Base-by-base conservation (phyloP, 139 green algal genomes). In the Microglena sp. region DNA sequence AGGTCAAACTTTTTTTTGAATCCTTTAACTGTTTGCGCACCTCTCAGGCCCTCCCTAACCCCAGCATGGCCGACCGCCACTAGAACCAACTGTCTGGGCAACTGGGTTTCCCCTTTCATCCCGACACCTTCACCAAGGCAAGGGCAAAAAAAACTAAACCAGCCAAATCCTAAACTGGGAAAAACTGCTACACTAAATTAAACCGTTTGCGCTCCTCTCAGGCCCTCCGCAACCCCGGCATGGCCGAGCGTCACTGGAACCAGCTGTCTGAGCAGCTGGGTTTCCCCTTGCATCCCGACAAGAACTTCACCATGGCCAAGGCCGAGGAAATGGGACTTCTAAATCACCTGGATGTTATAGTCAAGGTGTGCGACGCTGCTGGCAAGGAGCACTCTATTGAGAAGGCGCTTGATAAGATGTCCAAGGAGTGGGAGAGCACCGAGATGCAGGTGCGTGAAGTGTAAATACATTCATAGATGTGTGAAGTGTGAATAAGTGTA, bases 361-460 rank as follows among this genome's bases (percentile, higher is more conserved):
- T 69, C 55, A 81, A 80, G 60, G 70, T 90, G 6, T 71, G 72
- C 26, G 81, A 91, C 44, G 70, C 86, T 6, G 86, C 86, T 26
- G 78, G 75, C 54, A 92, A 92, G 73, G 87, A 94, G 77, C 89
- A 81, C 68, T 64, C 58, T 24, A 92, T 94, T 62, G 87, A 92
- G 72, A 62, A 79, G 73, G 81, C 83, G 0, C 72, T 92, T 33
- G 77, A 90, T 62, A 91, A 89, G 79, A 89, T 95, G 83, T 59
- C 82, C 74, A 45, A 55, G 22, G 87, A 95, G 69, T 92, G 87
- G 84, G 79, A 85, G 43, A 68, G 21, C 1, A 69, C 80, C 3
- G 80, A 88, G 71, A 75, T 95, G 34, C 24, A 26, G 24, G 74
- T 95, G 33, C 33, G 53, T 84, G 40, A 62, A 77, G 18, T n/a